These are phyloP conservation scores for Austroboletus niveus DNA, from an alignment of 1,284 basidiomycete species.

Conservation along the genomic window DNA sequence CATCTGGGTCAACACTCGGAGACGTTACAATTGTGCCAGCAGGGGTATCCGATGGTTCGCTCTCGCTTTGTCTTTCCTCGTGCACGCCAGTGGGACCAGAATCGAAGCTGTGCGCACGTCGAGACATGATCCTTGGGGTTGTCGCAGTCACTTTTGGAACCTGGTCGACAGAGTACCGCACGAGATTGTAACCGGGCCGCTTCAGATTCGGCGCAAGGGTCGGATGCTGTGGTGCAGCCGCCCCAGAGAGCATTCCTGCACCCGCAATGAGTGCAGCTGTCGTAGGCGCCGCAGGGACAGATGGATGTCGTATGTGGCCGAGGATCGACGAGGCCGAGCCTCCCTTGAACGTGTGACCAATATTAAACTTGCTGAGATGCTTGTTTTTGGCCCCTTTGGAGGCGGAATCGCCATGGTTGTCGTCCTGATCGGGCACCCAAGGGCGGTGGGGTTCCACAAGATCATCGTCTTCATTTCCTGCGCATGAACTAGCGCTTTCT, in stretches of 20 bases:
- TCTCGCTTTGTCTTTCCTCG: slow-evolving; percentile 2
- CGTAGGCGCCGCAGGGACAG: slow-evolving; percentile 20
- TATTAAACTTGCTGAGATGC: slow-evolving; percentile 3
- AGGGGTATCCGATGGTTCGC: slow-evolving; percentile 18
- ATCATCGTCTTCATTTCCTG: slow-evolving; percentile 18
- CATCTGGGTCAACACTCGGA: slow-evolving; percentile 13
- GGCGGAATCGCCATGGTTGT: not conserved
- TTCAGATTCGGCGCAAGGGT: slow-evolving; percentile 58
- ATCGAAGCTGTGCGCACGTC: slow-evolving; percentile 12
- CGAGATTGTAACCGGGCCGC: slow-evolving; percentile 56
- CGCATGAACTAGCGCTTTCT: slow-evolving; percentile 27
- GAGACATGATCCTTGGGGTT: slow-evolving; percentile 3
- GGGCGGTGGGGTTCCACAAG: slow-evolving; percentile 20
- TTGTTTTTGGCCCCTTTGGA: slow-evolving; percentile 3
- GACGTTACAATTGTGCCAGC: slow-evolving; percentile 18
- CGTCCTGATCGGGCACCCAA: slow-evolving; percentile 18
- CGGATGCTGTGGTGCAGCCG: slow-evolving; percentile 49
- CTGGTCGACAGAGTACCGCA: slow-evolving; percentile 40
- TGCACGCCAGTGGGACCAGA: not conserved
- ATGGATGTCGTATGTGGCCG: slow-evolving; percentile 15
- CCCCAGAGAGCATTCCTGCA: slow-evolving; percentile 54
- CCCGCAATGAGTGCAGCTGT: slow-evolving; percentile 55
- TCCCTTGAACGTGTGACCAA: slow-evolving; percentile 21
- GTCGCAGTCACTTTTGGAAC: slow-evolving; percentile 1
- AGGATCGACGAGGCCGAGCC: slow-evolving; percentile 29